Percentiles rank a stretch among this genome's conserved stretches.
phyloP scores from a whole-genome alignment of 306 rosid species.

The Quercus engelmannii region DNA sequence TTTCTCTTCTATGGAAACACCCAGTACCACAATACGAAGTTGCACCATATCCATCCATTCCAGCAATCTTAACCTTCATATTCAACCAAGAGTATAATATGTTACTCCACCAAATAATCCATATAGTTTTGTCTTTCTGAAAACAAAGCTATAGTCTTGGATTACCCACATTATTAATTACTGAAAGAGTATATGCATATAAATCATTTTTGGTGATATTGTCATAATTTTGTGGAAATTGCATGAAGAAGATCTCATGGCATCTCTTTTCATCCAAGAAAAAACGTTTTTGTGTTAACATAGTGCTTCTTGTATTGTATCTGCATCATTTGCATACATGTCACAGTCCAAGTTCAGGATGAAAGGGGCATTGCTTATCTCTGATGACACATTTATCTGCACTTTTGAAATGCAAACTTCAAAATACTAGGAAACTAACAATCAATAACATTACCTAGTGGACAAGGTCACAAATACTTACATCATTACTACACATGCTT shows the following conservation, averaged over 20 bases:
- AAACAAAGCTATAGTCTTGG: not conserved
- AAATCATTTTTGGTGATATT: constrained; percentile 48
- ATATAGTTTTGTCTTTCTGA: not conserved
- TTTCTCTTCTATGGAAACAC: constrained; percentile 65
- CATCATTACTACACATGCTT: too few relatives aligned
- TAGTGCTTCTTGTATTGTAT: constrained; percentile 35
- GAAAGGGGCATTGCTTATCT: constrained; percentile 63
- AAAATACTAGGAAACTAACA: not conserved
- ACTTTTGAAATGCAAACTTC: not conserved
- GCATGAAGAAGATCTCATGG: constrained; percentile 50
- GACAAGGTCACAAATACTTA: not conserved
- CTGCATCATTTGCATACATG: constrained; percentile 56
- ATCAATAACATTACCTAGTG: not conserved
- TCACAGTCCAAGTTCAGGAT: constrained; percentile 73
- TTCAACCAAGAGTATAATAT: not conserved
- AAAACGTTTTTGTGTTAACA: too few relatives aligned
- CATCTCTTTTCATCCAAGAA: constrained; percentile 61
- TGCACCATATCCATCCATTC: constrained; percentile 45
- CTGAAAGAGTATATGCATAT: constrained; percentile 23
- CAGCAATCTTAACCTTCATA: constrained; percentile 50
- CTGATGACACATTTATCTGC: constrained; percentile 67
- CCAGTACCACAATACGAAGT: constrained; percentile 72
- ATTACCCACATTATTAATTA: constrained; percentile 16
- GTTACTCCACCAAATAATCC: not conserved
- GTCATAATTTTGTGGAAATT: constrained; percentile 45